Conservation (phyloP, 2,329 filamentous ascomycete species). For the Apiospora hydei region DNA sequence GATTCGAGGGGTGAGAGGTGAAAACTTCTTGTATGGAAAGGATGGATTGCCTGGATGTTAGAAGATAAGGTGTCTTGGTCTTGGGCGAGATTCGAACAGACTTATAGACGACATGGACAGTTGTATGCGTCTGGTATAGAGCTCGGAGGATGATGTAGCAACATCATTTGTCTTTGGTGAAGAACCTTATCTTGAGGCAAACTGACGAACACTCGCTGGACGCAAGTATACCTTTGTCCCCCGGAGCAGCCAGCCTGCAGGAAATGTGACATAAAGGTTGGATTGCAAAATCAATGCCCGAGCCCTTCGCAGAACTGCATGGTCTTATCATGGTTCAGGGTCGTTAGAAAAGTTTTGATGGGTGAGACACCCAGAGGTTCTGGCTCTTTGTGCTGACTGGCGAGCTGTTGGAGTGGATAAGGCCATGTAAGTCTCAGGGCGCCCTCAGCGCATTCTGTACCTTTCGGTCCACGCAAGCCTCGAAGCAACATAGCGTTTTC, state of each 20-base stretch:
- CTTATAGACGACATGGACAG: not conserved
- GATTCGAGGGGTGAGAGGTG: not conserved
- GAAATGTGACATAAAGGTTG: conserved; percentile 4
- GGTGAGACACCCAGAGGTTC: not conserved
- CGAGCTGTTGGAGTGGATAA: not conserved
- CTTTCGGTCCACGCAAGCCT: not conserved
- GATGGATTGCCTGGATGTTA: not conserved
- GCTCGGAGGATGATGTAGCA: conserved; percentile 3
- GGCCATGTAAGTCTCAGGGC: not conserved
- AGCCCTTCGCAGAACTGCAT: not conserved
- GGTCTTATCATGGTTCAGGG: not conserved
- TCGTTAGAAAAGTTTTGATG: not conserved
- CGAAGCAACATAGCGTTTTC: not conserved
- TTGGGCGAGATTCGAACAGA: not conserved
- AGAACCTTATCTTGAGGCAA: not conserved
- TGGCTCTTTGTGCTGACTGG: not conserved
- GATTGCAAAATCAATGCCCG: not conserved
- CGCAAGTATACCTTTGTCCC: not conserved
- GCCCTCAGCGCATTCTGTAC: not conserved
- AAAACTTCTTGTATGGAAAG: not conserved
- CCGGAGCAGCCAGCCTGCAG: not conserved
- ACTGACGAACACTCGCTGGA: not conserved
- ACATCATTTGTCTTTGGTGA: conserved; percentile 12
- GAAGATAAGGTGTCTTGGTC: not conserved
- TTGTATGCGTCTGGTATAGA: not conserved